These are phyloP conservation scores for Metarhizium humberi DNA, from an alignment of 2,329 filamentous ascomycete genomes.

Conservation along the genomic window DNA sequence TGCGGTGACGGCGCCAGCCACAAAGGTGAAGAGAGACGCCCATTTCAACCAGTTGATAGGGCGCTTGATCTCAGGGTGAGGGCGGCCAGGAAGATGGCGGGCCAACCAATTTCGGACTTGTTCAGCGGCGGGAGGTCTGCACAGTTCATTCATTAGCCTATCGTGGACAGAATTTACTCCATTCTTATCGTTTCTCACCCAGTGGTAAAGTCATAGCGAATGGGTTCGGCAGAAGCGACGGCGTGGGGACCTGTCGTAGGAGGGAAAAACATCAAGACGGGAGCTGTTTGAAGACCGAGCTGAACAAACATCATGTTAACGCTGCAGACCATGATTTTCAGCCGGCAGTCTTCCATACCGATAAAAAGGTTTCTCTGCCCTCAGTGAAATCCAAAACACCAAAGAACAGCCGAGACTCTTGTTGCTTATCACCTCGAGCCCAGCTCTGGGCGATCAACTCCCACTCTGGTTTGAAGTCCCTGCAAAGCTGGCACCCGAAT, in stretches of 20 bases:
- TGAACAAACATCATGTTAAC: slow-evolving; percentile 25
- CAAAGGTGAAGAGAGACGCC: slow-evolving; percentile 54
- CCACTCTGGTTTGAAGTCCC: slow-evolving; percentile 92
- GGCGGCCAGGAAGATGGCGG: slow-evolving; percentile 67
- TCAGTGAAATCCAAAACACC: slow-evolving; percentile 80
- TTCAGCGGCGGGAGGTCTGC: slow-evolving; percentile 65
- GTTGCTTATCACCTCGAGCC: slow-evolving; percentile 72
- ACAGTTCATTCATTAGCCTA: not conserved
- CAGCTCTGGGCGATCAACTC: slow-evolving; percentile 79
- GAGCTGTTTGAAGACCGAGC: slow-evolving; percentile 90
- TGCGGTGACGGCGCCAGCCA: slow-evolving; percentile 61
- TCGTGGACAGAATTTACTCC: not conserved
- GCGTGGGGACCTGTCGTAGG: slow-evolving; percentile 78
- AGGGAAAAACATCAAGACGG: slow-evolving; percentile 78
- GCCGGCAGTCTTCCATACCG: slow-evolving; percentile 43
- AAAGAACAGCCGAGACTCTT: slow-evolving; percentile 65
- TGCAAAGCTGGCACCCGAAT: slow-evolving; percentile 79
- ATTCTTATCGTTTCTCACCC: slow-evolving; percentile 46
- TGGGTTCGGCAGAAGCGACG: slow-evolving; percentile 55
- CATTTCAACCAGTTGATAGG: slow-evolving; percentile 83
- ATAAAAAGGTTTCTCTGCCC: slow-evolving; percentile 77
- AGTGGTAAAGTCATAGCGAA: slow-evolving; percentile 75
- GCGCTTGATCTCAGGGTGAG: slow-evolving; percentile 68
- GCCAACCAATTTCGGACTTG: slow-evolving; percentile 69
- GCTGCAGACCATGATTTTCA: not conserved